Percentiles rank a stretch among this genome's conserved stretches.
phyloP scores from a whole-genome alignment of 768 basidiomycete species.

The Suillus variegatus region DNA sequence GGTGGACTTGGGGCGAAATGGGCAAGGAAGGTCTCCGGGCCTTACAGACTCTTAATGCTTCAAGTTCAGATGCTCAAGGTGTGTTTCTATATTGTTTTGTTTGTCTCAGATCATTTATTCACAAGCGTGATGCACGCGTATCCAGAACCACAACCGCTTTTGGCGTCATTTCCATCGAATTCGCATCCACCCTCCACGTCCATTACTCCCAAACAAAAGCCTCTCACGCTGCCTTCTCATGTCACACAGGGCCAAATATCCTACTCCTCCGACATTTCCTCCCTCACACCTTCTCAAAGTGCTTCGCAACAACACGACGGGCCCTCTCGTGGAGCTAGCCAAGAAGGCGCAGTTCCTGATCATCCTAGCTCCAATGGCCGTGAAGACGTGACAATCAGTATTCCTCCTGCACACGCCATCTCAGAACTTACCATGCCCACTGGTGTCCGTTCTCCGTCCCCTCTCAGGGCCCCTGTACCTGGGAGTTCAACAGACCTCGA shows the following conservation, averaged over 20 bases:
- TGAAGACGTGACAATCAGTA: constrained; percentile 18
- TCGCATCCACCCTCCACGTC: constrained; percentile 8
- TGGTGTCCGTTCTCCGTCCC: constrained; percentile 7
- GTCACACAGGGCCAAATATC: constrained; percentile 19
- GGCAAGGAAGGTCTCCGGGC: constrained; percentile 59
- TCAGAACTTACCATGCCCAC: constrained; percentile 30
- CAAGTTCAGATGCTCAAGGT: constrained; percentile 6
- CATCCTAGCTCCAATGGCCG: neutral
- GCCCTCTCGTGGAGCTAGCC: constrained; percentile 20
- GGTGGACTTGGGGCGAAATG: constrained; percentile 65
- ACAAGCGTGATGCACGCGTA: neutral
- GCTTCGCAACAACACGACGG: constrained; percentile 54
- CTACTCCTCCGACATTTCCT: constrained; percentile 56
- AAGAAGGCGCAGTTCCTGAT: constrained; percentile 17
- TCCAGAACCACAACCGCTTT: neutral
- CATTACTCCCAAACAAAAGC: constrained; percentile 8
- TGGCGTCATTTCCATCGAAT: constrained; percentile 7
- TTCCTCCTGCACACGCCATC: constrained; percentile 30
- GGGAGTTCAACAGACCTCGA: neutral
- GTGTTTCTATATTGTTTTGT: neutral
- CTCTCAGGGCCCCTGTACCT: constrained; percentile 1
- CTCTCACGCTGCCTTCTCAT: constrained; percentile 13
- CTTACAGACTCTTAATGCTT: constrained; percentile 19
- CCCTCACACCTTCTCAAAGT: constrained; percentile 75
- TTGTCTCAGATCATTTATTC: neutral